phyloP scores from a whole-genome alignment of 1,284 basidiomycete species.

The Fomitopsis palustris region DNA sequence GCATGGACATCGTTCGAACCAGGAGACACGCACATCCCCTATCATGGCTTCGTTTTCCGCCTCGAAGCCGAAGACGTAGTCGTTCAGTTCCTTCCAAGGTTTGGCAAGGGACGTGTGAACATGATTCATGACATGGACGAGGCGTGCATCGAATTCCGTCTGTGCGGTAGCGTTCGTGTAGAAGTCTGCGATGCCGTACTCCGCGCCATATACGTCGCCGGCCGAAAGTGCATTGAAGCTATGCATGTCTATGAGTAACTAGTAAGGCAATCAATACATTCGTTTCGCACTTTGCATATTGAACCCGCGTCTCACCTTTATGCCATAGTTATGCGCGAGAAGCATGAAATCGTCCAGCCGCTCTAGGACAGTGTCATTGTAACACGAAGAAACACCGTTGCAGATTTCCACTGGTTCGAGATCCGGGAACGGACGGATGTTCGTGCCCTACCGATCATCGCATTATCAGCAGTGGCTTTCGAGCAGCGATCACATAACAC shows the following conservation, averaged over 20 bases:
- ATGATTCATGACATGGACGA: slow-evolving; percentile 36
- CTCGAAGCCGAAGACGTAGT: slow-evolving; percentile 42
- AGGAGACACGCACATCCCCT: neutral
- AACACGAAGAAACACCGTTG: slow-evolving; percentile 23
- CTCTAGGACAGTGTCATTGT: slow-evolving; percentile 36
- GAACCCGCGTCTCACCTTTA: slow-evolving; percentile 26
- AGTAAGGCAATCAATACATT: neutral
- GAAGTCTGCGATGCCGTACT: slow-evolving; percentile 21
- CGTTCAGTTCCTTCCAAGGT: slow-evolving; percentile 40
- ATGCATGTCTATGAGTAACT: slow-evolving; percentile 36
- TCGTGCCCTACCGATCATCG: slow-evolving; percentile 21
- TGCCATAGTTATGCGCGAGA: slow-evolving; percentile 30
- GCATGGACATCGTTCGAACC: neutral
- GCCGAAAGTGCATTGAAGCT: slow-evolving; percentile 29
- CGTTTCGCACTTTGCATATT: neutral
- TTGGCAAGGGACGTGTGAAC: slow-evolving; percentile 35
- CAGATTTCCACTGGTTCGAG: slow-evolving; percentile 35
- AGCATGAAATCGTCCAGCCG: slow-evolving; percentile 38
- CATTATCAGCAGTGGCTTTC: neutral
- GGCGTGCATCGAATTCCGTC: slow-evolving; percentile 27
- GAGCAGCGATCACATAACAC: neutral
- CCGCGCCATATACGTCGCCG: slow-evolving; percentile 26
- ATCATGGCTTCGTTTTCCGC: slow-evolving; percentile 21
- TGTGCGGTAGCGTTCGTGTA: slow-evolving; percentile 20
- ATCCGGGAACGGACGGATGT: slow-evolving; percentile 26